Evolutionary conservation across 192 early-diverging fungal genomes (phyloP).

Genomic region (Backusella tarrabulga): DNA sequence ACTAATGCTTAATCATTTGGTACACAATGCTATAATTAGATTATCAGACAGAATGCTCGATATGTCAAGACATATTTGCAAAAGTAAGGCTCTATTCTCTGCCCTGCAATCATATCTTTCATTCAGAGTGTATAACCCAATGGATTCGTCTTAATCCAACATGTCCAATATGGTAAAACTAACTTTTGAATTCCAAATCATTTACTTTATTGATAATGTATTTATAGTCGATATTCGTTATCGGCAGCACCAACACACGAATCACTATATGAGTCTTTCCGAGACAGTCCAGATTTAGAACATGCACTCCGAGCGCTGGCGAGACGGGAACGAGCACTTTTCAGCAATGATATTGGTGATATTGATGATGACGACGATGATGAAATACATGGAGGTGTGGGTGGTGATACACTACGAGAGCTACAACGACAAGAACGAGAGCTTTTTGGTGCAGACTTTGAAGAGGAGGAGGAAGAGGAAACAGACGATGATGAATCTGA

Average conservation of each 20-base stretch:
- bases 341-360: neutral
- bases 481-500: neutral
- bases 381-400: no score
- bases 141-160: neutral
- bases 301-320: neutral
- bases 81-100: neutral
- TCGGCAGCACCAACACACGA: neutral
- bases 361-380: no score
- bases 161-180: neutral
- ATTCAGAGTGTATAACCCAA: neutral
- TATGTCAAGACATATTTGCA: slow-evolving; percentile 1
- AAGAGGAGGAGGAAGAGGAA: neutral
- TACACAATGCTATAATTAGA: neutral
- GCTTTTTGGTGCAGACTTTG: neutral
- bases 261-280: neutral
- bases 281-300: neutral
- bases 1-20: neutral
- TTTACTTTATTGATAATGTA: no score
- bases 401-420: neutral
- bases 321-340: neutral
- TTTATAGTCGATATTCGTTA: neutral
- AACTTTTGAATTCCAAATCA: neutral
- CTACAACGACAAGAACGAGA: neutral
- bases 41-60: neutral
- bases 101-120: neutral